A percentile compares a stretch with the other conserved stretches of the same genome.
Evolutionary conservation across 305 asterid species (phyloP).

Genomic region (Coffea humblotiana): DNA sequence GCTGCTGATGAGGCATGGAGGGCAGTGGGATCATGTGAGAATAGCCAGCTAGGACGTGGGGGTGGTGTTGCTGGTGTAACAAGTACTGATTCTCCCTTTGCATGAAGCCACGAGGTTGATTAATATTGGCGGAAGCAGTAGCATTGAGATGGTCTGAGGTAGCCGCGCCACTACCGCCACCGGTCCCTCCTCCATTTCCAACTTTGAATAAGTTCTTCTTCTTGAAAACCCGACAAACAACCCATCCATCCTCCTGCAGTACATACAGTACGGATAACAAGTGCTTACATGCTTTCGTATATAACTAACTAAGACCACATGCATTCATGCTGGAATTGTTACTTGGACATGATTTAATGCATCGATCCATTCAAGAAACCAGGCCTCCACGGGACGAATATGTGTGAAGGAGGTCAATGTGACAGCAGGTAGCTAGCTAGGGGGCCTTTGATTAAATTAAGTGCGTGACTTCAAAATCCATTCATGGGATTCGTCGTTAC

Average conservation of each 20-base stretch:
- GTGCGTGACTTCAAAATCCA: neutral
- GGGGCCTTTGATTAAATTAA: neutral
- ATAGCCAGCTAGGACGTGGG: constrained; percentile 29
- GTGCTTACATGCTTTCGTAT: neutral
- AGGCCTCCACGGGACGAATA: neutral
- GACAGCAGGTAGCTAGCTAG: neutral
- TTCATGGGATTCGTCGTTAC: neutral
- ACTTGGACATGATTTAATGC: too few species aligned
- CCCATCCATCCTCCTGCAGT: constrained; percentile 86
- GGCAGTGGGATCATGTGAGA: constrained; percentile 33
- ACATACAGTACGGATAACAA: constrained; percentile 11
- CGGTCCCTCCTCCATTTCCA: constrained; percentile 31
- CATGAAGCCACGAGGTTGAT: constrained; percentile 30
- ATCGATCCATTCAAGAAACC: too few species aligned
- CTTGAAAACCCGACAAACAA: constrained; percentile 83
- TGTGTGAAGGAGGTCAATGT: neutral
- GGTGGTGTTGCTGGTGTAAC: constrained; percentile 27
- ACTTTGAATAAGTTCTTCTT: constrained; percentile 72
- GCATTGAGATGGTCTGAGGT: constrained; percentile 32
- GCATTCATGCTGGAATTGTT: too few species aligned
- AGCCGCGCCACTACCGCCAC: neutral
- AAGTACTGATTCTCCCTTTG: constrained; percentile 35
- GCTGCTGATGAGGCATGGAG: constrained; percentile 18
- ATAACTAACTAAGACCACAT: too few species aligned
- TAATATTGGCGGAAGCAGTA: constrained; percentile 13